A percentile compares a stretch with the other conserved stretches of the same genome.
Evolutionary conservation across 116 monocot species (phyloP).

Genomic region (Zostera marina): DNA sequence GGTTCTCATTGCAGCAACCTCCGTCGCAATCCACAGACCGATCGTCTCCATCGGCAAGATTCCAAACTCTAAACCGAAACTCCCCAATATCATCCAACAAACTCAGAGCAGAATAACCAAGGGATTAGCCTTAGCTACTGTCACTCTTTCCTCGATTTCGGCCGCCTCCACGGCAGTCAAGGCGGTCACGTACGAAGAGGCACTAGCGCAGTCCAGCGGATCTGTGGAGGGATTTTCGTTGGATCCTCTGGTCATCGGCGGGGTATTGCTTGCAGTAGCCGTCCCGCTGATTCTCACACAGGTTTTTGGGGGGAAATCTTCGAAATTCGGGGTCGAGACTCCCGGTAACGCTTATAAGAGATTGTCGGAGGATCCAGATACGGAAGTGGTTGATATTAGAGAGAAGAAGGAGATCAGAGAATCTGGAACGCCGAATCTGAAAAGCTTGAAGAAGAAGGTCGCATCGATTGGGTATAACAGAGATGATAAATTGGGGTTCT

Average conservation of each 20-base stretch:
- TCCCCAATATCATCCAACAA: background rate
- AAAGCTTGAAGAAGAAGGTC: constrained; percentile 70
- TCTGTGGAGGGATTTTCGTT: background rate
- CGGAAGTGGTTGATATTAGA: constrained; percentile 89
- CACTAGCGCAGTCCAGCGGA: background rate
- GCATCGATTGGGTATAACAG: constrained; percentile 38
- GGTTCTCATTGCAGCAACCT: background rate
- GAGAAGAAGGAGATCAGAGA: constrained; percentile 49
- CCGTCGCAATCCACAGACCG: background rate
- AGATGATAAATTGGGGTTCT: constrained; percentile 71
- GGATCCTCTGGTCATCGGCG: constrained; percentile 35
- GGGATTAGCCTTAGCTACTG: background rate
- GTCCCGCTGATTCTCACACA: constrained; percentile 56
- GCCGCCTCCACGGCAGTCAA: background rate
- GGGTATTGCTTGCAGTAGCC: constrained; percentile 33
- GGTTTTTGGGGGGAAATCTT: constrained; percentile 17
- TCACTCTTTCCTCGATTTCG: background rate
- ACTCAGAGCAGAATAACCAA: background rate
- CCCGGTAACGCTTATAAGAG: constrained; percentile 54
- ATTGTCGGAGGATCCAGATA: constrained; percentile 40
- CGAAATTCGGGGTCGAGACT: constrained; percentile 53
- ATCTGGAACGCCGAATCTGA: constrained; percentile 59
- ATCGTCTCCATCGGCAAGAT: too few species aligned
- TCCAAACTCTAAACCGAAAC: background rate
- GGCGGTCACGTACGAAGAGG: background rate